phyloP scores from a whole-genome alignment of 805 yeast species.

The Starmerella potacharoeniae region DNA sequence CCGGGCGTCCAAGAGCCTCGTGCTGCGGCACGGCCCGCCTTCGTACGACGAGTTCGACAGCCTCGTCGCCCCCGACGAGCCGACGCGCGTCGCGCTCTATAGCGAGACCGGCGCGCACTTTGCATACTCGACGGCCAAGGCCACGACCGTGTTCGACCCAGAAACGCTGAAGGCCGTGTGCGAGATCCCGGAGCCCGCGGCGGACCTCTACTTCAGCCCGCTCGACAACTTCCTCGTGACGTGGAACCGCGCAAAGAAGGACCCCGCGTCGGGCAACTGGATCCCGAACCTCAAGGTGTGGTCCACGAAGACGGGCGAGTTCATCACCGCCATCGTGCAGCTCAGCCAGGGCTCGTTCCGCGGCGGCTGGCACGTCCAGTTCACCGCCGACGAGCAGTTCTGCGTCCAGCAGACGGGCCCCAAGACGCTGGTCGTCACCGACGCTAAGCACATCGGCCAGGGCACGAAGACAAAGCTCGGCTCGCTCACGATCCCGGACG shows the following conservation, averaged over 20 bases:
- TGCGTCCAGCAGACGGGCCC: constrained; percentile 47
- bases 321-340: constrained; percentile 54
- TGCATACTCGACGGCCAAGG: constrained; percentile 58
- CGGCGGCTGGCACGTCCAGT: constrained; percentile 77
- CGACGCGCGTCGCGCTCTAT: constrained; percentile 54
- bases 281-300: constrained; percentile 71
- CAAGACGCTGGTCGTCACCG: constrained; percentile 52
- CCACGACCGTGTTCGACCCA: constrained; percentile 50
- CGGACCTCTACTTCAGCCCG: constrained; percentile 83
- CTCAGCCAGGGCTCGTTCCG: constrained; percentile 50
- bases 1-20: constrained; percentile 23
- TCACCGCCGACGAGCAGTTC: constrained; percentile 65
- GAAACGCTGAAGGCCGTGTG: constrained; percentile 37
- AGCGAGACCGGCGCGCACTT: constrained; percentile 57
- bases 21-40: constrained; percentile 23
- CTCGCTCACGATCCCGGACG: constrained; percentile 41
- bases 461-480: constrained; percentile 39
- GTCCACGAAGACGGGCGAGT: constrained; percentile 40
- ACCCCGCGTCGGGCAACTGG: constrained; percentile 61
- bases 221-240: constrained; percentile 68
- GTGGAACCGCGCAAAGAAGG: constrained; percentile 78
- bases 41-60: constrained; percentile 26
- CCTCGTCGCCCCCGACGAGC: constrained; percentile 29
- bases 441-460: constrained; percentile 32
- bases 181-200: constrained; percentile 49